phyloP scores from a whole-genome alignment of 2,329 filamentous ascomycete species.

The Exutisphaerella laricina region DNA sequence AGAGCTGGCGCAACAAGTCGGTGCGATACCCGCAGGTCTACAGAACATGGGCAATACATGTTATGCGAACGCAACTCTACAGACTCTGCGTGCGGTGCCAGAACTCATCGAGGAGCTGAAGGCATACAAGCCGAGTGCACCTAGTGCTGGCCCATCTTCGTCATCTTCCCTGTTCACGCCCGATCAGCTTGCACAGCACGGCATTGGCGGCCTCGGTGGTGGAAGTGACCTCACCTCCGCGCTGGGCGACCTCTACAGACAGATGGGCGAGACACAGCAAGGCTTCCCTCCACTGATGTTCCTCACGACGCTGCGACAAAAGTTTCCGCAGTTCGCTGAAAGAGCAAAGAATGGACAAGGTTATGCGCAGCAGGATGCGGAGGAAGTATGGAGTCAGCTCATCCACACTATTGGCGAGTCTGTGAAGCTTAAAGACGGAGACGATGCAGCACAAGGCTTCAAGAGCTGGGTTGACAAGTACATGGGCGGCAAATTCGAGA shows the following conservation, averaged over 20 bases:
- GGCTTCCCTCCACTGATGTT: conserved; percentile 81
- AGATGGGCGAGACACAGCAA: conserved; percentile 83
- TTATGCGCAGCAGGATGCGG: conserved; percentile 96
- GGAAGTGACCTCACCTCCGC: conserved; percentile 69
- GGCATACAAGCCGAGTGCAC: conserved; percentile 48
- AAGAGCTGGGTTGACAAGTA: conserved; percentile 67
- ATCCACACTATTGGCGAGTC: conserved; percentile 75
- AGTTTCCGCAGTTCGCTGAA: conserved; percentile 91
- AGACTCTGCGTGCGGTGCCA: conserved; percentile 79
- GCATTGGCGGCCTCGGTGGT: conserved; percentile 53
- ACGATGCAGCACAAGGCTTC: conserved; percentile 57
- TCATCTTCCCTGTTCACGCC: conserved; percentile 29
- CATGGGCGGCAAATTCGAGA: conserved; percentile 76
- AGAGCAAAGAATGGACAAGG: conserved; percentile 73
- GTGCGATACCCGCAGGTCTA: conserved; percentile 80
- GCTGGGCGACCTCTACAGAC: conserved; percentile 76
- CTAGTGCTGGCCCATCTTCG: conserved; percentile 19
- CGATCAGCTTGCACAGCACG: conserved; percentile 43
- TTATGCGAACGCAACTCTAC: conserved; percentile 97
- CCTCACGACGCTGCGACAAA: conserved; percentile 67
- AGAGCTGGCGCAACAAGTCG: conserved; percentile 74
- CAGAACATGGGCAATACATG: conserved; percentile 96
- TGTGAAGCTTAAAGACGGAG: conserved; percentile 58
- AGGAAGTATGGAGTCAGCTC: conserved; percentile 97
- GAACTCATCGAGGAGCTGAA: conserved; percentile 77